Evolutionary conservation across 139 green algal genomes (phyloP).

Genomic region (Micromonas commoda): DNA sequence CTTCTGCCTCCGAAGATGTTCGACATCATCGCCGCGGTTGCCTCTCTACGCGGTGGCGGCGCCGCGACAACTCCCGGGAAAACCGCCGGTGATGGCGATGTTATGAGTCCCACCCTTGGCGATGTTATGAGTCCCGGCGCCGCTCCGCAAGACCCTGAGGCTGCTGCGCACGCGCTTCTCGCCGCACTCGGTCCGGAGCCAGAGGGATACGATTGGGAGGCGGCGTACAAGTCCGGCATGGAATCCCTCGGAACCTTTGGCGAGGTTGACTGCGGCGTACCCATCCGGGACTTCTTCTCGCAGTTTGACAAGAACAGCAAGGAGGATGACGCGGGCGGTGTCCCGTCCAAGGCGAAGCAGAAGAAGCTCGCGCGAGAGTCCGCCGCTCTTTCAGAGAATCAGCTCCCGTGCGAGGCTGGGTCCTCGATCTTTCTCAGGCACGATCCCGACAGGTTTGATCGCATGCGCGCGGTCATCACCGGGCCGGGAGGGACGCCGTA

Average conservation of each 20-base stretch:
- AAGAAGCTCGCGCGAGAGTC: slow-evolving; percentile 19
- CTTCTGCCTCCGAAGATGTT: neutral
- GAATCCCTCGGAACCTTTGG: neutral
- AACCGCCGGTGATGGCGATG: no score
- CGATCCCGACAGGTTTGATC: slow-evolving; percentile 19
- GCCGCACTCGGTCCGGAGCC: neutral
- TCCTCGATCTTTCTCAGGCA: slow-evolving; percentile 29
- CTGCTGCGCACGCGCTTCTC: neutral
- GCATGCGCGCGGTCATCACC: slow-evolving; percentile 31
- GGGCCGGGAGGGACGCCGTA: slow-evolving; percentile 76
- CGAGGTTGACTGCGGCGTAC: neutral
- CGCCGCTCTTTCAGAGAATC: slow-evolving; percentile 11
- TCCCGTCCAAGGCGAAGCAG: neutral
- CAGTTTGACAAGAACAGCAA: neutral
- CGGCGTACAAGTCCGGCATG: neutral
- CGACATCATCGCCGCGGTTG: neutral
- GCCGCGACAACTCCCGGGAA: no score
- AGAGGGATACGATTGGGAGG: neutral
- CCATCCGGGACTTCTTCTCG: neutral
- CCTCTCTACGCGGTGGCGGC: no score
- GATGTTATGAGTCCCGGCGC: no score
- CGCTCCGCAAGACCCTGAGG: no score
- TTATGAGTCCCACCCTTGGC: no score
- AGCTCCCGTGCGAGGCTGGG: slow-evolving; percentile 47
- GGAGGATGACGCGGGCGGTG: neutral